Evolutionary conservation across 306 rosid genomes (phyloP), one percentile per base, ranked within the genome.

Genomic region (Fragaria nilgerrensis): DNA sequence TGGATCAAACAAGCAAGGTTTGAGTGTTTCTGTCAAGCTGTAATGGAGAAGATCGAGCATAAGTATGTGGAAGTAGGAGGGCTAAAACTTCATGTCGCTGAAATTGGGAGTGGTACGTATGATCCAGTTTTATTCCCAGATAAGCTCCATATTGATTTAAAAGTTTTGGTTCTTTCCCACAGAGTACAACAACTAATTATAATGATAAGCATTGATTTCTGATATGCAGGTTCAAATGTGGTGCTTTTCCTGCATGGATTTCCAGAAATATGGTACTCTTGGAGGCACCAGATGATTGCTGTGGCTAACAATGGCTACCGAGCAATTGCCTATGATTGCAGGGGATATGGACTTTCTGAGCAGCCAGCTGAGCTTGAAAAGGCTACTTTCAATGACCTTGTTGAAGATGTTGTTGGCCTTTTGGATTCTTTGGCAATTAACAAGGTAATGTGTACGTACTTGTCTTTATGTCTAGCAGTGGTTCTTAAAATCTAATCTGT

Each of bases 261-360:
- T 70, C 97, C 95, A 47, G 97, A 92, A 77, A 90, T 92, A 53
- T 92, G 95, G 95, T 92, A 92, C 48, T 79, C 97, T 53, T 92
- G 95, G 91, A 87, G 93, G 81, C 79, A 88, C 85, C 97, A 92
- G 70, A 81, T 92, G 95, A 71, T 90, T 45, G 89, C 84, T 72
- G 84, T 77, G 25, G 97, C 91, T 61, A 78, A 81, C 76, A 81
- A 85, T 7, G 97, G 97, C 37, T 86, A 88, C 63, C 79, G 91
- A 20, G 93, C 91, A 3, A 81, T 92, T 59, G 90, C 97, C 78
- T 43, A 87, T 7, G 97, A 92, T 77, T 87, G 87, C 76, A 77
- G 95, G 78, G 97, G 97, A 65, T 92, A 90, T 87, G 97, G 97
- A 74, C 93, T 88, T 43, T 92, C 97, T 15, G 85, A 92, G 16